Percentiles rank a stretch among this genome's conserved stretches.
Evolutionary conservation across 2,329 filamentous ascomycete genomes (phyloP).

Genomic region (Aureobasidium sp.): DNA sequence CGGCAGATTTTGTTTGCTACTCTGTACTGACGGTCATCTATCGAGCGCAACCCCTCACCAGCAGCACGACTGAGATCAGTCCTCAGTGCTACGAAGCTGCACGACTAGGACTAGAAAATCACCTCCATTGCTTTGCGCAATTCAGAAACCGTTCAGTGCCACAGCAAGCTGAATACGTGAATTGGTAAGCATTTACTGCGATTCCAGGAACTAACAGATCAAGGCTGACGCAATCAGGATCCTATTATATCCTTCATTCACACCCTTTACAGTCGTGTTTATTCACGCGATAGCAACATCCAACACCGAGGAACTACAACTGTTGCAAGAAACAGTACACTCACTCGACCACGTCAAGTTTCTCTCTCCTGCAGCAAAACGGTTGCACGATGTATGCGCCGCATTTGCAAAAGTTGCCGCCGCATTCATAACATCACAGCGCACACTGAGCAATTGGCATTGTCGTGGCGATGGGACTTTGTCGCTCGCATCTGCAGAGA

Average conservation of each 20-base stretch:
- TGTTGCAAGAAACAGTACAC: conserved; percentile 13
- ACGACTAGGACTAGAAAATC: conserved; percentile 11
- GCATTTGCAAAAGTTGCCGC: conserved; percentile 13
- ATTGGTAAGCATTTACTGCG: neutral
- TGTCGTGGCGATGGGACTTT: conserved; percentile 14
- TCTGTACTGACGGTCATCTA: conserved; percentile 14
- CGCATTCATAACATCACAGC: conserved; percentile 13
- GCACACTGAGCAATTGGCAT: conserved; percentile 13
- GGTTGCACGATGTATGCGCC: conserved; percentile 14
- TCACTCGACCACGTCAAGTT: conserved; percentile 12
- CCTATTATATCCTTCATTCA: conserved; percentile 14
- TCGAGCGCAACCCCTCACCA: conserved; percentile 13
- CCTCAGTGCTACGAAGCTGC: conserved; percentile 15
- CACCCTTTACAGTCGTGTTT: conserved; percentile 14
- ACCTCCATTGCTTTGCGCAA: conserved; percentile 12
- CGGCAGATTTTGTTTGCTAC: conserved; percentile 15
- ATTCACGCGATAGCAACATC: conserved; percentile 15
- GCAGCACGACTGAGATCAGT: conserved; percentile 13
- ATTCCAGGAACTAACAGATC: too few relatives aligned
- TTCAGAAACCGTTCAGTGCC: neutral
- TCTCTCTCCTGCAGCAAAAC: conserved; percentile 11
- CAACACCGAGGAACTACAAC: conserved; percentile 1
- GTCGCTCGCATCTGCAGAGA: neutral
- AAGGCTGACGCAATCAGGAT: neutral
- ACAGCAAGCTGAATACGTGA: conserved; percentile 13